Conservation (phyloP, 108 stramenopile genomes). For the Cyclotella atomus region DNA sequence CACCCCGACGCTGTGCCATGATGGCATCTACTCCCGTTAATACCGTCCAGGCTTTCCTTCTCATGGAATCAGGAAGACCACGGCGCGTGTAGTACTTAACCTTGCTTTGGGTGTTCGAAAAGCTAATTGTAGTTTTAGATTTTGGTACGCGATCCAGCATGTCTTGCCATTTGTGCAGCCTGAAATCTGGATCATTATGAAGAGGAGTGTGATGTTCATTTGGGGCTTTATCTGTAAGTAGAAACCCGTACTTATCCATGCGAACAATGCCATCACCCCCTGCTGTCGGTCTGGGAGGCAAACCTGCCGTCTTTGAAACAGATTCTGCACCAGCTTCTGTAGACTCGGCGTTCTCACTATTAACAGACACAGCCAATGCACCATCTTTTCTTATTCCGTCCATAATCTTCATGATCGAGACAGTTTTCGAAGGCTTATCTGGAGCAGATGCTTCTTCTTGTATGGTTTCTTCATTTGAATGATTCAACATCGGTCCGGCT, state of each 20-base stretch:
- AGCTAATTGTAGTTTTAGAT: neutral
- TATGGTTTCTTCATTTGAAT: neutral
- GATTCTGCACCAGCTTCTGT: too few species aligned
- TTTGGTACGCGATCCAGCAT: slow-evolving; percentile 22
- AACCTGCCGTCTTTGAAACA: neutral
- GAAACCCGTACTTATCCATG: slow-evolving; percentile 42
- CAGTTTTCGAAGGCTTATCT: neutral
- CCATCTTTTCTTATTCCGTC: too few species aligned
- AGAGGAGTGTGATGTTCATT: neutral
- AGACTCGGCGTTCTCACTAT: too few species aligned
- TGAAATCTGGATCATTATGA: neutral
- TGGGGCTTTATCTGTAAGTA: neutral
- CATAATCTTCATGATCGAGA: too few species aligned
- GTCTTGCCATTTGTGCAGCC: slow-evolving; percentile 37
- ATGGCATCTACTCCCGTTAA: slow-evolving; percentile 38
- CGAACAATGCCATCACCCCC: slow-evolving; percentile 2
- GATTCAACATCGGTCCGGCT: neutral
- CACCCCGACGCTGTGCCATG: slow-evolving; percentile 16
- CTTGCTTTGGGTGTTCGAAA: slow-evolving; percentile 9
- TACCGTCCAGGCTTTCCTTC: slow-evolving; percentile 26
- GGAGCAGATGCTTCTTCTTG: neutral
- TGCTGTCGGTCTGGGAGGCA: neutral
- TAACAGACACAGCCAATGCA: too few species aligned
- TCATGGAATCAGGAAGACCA: slow-evolving; percentile 33
- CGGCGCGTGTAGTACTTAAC: slow-evolving; percentile 33